A percentile compares a stretch with the other conserved stretches of the same genome.
phyloP scores from a whole-genome alignment of 129 eudicot genomes.

The Flaveria sonorensis region DNA sequence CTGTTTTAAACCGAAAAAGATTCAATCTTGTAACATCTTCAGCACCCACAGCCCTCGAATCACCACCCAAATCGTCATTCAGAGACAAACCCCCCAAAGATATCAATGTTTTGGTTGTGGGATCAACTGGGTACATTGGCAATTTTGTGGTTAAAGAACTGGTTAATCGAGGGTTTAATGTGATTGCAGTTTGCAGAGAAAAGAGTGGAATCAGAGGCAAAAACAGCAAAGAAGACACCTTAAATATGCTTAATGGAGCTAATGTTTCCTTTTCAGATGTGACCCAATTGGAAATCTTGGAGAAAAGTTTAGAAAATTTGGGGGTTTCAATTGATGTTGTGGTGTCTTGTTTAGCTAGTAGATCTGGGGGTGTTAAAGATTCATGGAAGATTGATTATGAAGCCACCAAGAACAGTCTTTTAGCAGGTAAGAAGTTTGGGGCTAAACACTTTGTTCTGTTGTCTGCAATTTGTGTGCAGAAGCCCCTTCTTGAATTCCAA shows the following conservation, averaged over 20 bases:
- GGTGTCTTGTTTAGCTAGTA: conserved; percentile 87
- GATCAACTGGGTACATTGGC: conserved; percentile 94
- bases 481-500: conserved; percentile 93
- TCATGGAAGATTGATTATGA: conserved; percentile 89
- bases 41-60: conserved; percentile 39
- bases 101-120: conserved; percentile 85
- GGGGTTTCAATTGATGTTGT: conserved; percentile 82
- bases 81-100: conserved; percentile 69
- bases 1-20: conserved; percentile 36
- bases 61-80: conserved; percentile 52
- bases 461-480: conserved; percentile 96
- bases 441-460: conserved; percentile 82
- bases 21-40: conserved; percentile 39
- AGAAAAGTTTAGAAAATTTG: conserved; percentile 55
- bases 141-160: conserved; percentile 83
- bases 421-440: conserved; percentile 72
- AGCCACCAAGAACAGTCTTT: conserved; percentile 84
- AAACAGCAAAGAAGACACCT: conserved; percentile 66
- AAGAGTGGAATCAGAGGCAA: conserved; percentile 79
- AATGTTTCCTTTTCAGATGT: conserved; percentile 92
- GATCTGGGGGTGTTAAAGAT: conserved; percentile 89
- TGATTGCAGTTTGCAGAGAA: conserved; percentile 86
- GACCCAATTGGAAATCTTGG: conserved; percentile 58
- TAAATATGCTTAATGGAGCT: conserved; percentile 64
- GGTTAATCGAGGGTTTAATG: conserved; percentile 84